A percentile compares a stretch with the other conserved stretches of the same genome.
phyloP scores from a whole-genome alignment of 2,329 filamentous ascomycete genomes.

The Fusarium transvaalense region DNA sequence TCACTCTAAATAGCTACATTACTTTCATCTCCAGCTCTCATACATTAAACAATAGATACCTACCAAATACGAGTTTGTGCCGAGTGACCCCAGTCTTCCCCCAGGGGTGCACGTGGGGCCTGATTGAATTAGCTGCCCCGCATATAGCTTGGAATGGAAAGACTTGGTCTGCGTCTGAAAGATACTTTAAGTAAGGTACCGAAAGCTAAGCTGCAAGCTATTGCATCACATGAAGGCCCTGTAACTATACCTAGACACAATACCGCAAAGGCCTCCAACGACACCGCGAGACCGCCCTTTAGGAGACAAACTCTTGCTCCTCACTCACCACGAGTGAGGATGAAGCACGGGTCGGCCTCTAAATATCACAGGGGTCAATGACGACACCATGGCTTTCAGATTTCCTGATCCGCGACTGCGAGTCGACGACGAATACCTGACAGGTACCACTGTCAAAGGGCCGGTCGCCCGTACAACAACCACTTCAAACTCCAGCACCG shows the following conservation, averaged over 20 bases:
- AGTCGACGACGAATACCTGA: conserved; percentile 47
- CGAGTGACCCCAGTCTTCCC: conserved; percentile 31
- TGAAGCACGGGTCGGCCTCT: conserved; percentile 43
- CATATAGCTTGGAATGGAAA: conserved; percentile 39
- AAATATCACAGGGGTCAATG: conserved; percentile 44
- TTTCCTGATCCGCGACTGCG: conserved; percentile 50
- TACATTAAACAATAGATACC: neutral
- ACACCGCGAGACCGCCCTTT: conserved; percentile 14
- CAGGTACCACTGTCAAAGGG: conserved; percentile 34
- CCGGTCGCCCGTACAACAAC: conserved; percentile 40
- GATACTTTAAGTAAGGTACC: conserved; percentile 38
- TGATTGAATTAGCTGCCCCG: conserved; percentile 48
- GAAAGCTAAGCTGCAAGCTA: conserved; percentile 42
- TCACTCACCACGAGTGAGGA: conserved; percentile 40
- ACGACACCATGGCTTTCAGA: conserved; percentile 57
- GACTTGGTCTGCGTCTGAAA: conserved; percentile 20
- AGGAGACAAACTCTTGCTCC: conserved; percentile 33
- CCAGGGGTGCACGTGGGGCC: conserved; percentile 40
- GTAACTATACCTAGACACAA: conserved; percentile 28
- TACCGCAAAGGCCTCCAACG: conserved; percentile 32
- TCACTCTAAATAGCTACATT: neutral
- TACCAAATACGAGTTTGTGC: conserved; percentile 7
- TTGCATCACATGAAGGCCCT: conserved; percentile 50
- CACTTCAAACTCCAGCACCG: conserved; percentile 23
- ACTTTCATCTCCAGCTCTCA: neutral